A percentile compares a stretch with the other conserved stretches of the same genome.
phyloP scores from a whole-genome alignment of 2,329 filamentous ascomycete species.

The Nakataea oryzae region DNA sequence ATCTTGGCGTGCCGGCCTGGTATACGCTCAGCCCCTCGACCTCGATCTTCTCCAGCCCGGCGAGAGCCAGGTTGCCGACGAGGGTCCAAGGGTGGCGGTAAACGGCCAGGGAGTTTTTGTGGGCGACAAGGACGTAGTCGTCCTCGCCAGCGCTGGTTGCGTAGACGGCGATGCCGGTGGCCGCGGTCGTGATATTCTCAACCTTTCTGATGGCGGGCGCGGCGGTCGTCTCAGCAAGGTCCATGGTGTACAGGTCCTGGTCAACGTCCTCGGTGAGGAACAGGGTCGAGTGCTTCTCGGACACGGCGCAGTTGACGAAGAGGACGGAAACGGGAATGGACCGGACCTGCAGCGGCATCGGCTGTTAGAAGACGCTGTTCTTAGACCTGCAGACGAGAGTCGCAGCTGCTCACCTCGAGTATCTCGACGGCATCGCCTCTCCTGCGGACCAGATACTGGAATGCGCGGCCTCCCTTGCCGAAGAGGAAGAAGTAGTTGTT shows the following conservation, averaged over 20 bases:
- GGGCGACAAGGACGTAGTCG: slow-evolving; percentile 30
- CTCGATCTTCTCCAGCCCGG: slow-evolving; percentile 28
- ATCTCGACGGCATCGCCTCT: slow-evolving; percentile 18
- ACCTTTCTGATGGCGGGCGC: slow-evolving; percentile 20
- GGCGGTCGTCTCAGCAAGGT: slow-evolving; percentile 25
- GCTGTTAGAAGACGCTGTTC: background rate
- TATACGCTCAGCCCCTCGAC: slow-evolving; percentile 29
- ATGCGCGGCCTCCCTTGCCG: slow-evolving; percentile 25
- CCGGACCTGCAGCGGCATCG: slow-evolving; percentile 21
- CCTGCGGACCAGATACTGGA: slow-evolving; percentile 25
- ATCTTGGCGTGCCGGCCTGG: slow-evolving; percentile 22
- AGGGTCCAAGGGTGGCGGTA: slow-evolving; percentile 24
- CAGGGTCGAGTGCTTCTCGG: slow-evolving; percentile 21
- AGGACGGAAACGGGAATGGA: slow-evolving; percentile 29
- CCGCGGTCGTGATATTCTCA: slow-evolving; percentile 10
- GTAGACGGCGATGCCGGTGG: slow-evolving; percentile 32
- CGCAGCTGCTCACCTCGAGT: slow-evolving; percentile 18
- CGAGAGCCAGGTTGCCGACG: slow-evolving; percentile 24
- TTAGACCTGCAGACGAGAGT: background rate
- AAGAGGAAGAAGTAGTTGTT: slow-evolving; percentile 34
- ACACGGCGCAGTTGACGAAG: slow-evolving; percentile 30
- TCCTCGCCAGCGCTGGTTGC: slow-evolving; percentile 14
- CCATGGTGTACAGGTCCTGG: slow-evolving; percentile 24
- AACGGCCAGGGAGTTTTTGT: slow-evolving; percentile 23
- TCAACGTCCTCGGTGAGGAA: slow-evolving; percentile 29